phyloP scores from a whole-genome alignment of 2,329 filamentous ascomycete genomes.

The Fusarium domesticum region DNA sequence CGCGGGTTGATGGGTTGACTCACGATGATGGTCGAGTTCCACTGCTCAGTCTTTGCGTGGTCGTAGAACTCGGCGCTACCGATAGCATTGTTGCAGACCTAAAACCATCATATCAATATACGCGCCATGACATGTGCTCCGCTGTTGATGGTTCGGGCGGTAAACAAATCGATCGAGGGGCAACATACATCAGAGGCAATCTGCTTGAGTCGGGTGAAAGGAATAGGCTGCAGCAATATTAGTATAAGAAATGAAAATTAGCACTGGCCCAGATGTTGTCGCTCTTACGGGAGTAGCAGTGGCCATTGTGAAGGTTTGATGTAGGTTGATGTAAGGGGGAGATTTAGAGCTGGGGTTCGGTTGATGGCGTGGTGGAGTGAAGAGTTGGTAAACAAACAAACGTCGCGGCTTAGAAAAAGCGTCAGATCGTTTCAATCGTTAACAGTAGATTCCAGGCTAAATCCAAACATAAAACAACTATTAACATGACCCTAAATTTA shows the following conservation, averaged over 20 bases:
- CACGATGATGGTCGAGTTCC: conserved; percentile 95
- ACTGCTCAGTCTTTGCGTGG: conserved; percentile 77
- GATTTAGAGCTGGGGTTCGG: conserved; percentile 19
- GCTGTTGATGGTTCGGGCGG: conserved; percentile 13
- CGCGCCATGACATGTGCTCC: conserved; percentile 4
- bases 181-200: conserved; percentile 75
- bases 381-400: conserved; percentile 32
- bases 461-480: conserved; percentile 15
- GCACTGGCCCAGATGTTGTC: background rate
- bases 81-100: conserved; percentile 83
- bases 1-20: conserved; percentile 13
- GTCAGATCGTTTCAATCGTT: conserved; percentile 29
- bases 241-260: conserved; percentile 12
- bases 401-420: conserved; percentile 20
- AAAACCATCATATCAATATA: conserved; percentile 10
- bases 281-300: conserved; percentile 38
- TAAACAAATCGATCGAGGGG: conserved; percentile 17
- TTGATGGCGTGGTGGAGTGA: conserved; percentile 21
- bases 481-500: conserved; percentile 14
- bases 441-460: conserved; percentile 22
- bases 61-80: conserved; percentile 76
- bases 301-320: conserved; percentile 33
- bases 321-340: conserved; percentile 16
- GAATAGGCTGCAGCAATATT: conserved; percentile 60
- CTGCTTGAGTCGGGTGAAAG: conserved; percentile 74